Conservation (phyloP, 345 rosid species). For the Eucalyptus tenuipes region DNA sequence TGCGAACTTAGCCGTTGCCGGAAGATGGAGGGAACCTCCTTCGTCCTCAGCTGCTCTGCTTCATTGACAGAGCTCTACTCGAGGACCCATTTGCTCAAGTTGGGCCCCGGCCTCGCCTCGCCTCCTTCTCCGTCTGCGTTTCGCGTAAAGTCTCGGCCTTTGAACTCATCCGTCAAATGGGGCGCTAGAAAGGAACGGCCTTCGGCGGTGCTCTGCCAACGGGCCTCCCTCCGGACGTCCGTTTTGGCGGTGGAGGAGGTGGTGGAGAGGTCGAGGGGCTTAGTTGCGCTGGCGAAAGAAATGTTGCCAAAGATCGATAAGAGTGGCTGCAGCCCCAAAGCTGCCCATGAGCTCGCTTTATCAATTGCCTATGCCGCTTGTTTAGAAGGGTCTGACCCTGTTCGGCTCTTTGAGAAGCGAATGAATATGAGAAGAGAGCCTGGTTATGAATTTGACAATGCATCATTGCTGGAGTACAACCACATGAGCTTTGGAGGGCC, state of each 20-base stretch:
- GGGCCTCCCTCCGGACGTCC: conserved; percentile 22
- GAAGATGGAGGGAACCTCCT: conserved; percentile 39
- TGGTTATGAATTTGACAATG: conserved; percentile 73
- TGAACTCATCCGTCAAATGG: not conserved
- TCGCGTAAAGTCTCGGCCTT: not conserved
- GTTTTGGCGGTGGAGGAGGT: conserved; percentile 28
- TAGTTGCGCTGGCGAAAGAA: conserved; percentile 12
- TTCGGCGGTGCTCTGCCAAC: not conserved
- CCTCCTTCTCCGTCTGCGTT: not conserved
- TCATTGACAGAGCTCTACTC: not conserved
- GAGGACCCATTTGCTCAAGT: not conserved
- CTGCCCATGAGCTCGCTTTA: conserved; percentile 91
- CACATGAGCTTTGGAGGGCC: conserved; percentile 98
- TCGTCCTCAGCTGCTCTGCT: conserved; percentile 12
- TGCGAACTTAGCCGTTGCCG: not conserved
- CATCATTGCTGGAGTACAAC: conserved; percentile 59
- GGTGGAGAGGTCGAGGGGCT: conserved; percentile 1
- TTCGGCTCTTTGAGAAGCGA: conserved; percentile 86
- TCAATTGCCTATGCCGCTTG: conserved; percentile 74
- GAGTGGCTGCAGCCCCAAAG: conserved; percentile 95
- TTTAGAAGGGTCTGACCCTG: conserved; percentile 90
- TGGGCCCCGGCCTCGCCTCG: not conserved
- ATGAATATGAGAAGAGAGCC: conserved; percentile 83
- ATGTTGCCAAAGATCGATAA: conserved; percentile 74
- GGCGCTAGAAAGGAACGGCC: not conserved